Percentiles rank a stretch among this genome's conserved stretches.
Conservation (phyloP, 768 basidiomycete species). For the Strobilomyces dryophilus region DNA sequence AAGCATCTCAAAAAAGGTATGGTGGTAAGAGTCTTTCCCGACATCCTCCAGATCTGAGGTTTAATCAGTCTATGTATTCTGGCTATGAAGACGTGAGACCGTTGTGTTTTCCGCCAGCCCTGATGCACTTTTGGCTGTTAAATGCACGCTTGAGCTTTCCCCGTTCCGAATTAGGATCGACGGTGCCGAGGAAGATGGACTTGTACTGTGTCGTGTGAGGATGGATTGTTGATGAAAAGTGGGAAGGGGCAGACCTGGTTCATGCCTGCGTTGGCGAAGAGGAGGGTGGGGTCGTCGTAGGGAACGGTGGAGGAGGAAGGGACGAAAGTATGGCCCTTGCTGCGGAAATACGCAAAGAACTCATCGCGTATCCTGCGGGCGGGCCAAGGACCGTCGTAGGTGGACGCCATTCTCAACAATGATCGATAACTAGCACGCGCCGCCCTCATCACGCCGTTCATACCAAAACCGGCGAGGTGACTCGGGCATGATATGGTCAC, state of each 20-base stretch:
- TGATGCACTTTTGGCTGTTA: constrained; percentile 97
- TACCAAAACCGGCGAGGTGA: background rate
- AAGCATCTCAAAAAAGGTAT: constrained; percentile 99
- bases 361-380: constrained; percentile 80
- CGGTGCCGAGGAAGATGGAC: constrained; percentile 94
- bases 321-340: constrained; percentile 80
- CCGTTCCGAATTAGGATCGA: constrained; percentile 91
- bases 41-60: constrained; percentile 92
- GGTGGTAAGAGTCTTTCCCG: constrained; percentile 97
- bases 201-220: constrained; percentile 65
- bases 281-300: constrained; percentile 94
- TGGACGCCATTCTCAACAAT: constrained; percentile 24
- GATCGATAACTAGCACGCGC: constrained; percentile 22
- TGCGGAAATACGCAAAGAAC: constrained; percentile 87
- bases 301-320: constrained; percentile 92
- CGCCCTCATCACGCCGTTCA: background rate
- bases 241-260: constrained; percentile 60
- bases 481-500: constrained; percentile 11
- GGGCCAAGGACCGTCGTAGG: constrained; percentile 56
- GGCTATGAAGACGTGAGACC: constrained; percentile 43
- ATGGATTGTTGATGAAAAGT: background rate
- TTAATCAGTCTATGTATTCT: constrained; percentile 1
- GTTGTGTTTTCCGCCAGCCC: constrained; percentile 98
- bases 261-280: constrained; percentile 99
- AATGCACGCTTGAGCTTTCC: constrained; percentile 89